Base-by-base conservation (phyloP, 495 filamentous ascomycete species). In the Aspergillus hancockii region DNA sequence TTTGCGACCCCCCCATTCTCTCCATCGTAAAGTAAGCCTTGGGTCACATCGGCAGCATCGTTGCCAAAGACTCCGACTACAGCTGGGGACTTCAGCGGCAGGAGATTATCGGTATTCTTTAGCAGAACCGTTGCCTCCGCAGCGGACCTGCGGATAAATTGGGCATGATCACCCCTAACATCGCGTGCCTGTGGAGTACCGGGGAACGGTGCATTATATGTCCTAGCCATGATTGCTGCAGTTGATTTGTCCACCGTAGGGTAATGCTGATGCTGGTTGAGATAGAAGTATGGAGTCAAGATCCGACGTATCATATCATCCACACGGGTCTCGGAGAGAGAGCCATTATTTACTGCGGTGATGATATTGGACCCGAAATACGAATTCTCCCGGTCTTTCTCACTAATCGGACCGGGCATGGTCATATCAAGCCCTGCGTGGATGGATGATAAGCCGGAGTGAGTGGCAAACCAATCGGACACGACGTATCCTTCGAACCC, bases 401-500 rank as follows among this genome's bases (percentile, higher is more conserved):
- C 31, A 21, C 38, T 31, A 41, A 54, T 40, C 14, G 31, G 38
- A 0, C 81, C 85, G 2, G 75, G 82, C 82, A 85, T 85, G 2
- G 74, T 71, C 76, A 88, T 85, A 46, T 89, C 86, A 52, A 88
- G 40, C 14, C 85, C 86, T 10, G 76, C 77, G 18, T 81, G 73
- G 0, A 80, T 78, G 4, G 80, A 78, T 18, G 75, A 72, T 0
- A 80, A 72, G 8, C 81, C 83, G 0, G 76, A 74, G 56, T 88
- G 85, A 23, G 80, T 80, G 14, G 82, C 86, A 51, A 75, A 72
- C 85, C 85, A 89, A 63, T 90, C 87, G 23, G 76, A 77, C 49
- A 88, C 77, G 16, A 90, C 82, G 55, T 81, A 86, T 2, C 87
- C 87, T 41, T 86, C 75, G 66, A 87, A 90, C 0, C 81, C 84